phyloP scores from a whole-genome alignment of 768 basidiomycete species.

The Panaeolus papilionaceus region DNA sequence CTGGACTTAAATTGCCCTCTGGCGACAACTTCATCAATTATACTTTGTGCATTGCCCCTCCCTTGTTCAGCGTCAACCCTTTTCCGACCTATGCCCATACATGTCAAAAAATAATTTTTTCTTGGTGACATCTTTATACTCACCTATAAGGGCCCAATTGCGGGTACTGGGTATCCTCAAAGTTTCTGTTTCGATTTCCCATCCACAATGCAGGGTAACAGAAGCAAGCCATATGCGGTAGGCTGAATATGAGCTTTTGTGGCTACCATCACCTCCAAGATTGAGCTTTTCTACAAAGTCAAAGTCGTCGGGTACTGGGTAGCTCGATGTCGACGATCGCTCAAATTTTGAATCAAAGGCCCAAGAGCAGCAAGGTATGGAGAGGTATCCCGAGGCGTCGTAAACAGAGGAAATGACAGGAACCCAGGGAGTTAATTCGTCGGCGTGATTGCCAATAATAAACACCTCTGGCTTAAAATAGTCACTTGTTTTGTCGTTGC shows the following conservation, averaged over 20 bases:
- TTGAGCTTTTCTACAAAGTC: slow-evolving; percentile 48
- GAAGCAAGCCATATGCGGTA: slow-evolving; percentile 90
- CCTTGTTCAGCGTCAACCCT: slow-evolving; percentile 33
- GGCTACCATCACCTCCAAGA: slow-evolving; percentile 66
- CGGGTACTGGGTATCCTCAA: slow-evolving; percentile 92
- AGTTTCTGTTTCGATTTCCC: slow-evolving; percentile 85
- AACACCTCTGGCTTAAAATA: slow-evolving; percentile 60
- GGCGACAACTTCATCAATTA: slow-evolving; percentile 60
- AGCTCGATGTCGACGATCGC: slow-evolving; percentile 47
- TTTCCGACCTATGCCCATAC: slow-evolving; percentile 33
- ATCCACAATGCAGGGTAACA: slow-evolving; percentile 77
- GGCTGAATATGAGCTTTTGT: slow-evolving; percentile 73
- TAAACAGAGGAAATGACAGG: slow-evolving; percentile 77
- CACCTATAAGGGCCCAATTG: slow-evolving; percentile 92
- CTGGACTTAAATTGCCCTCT: slow-evolving; percentile 78
- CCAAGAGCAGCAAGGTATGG: slow-evolving; percentile 94
- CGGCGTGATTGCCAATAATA: slow-evolving; percentile 94
- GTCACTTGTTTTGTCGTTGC: slow-evolving; percentile 20
- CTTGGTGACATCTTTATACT: slow-evolving; percentile 28
- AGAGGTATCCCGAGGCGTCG: slow-evolving; percentile 70
- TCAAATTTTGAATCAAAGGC: slow-evolving; percentile 72
- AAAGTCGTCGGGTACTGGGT: slow-evolving; percentile 32
- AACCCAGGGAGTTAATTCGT: slow-evolving; percentile 95
- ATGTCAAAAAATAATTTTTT: slow-evolving; percentile 7
- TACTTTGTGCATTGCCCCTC: slow-evolving; percentile 51